Evolutionary conservation across 495 filamentous ascomycete species (phyloP).

Genomic region (Penicillium desertorum): DNA sequence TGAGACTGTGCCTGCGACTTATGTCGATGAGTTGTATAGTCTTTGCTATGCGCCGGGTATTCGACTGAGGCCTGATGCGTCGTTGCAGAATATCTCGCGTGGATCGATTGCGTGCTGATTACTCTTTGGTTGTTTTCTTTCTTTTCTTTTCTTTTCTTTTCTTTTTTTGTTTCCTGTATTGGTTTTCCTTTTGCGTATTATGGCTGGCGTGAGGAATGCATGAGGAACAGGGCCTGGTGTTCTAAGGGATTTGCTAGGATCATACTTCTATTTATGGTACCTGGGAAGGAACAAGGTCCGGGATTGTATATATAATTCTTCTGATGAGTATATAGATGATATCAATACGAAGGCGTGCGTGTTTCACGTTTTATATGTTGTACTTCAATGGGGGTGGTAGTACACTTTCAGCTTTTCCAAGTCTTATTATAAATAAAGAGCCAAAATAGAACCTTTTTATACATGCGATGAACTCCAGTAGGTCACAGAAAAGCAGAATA

Average conservation of each 20-base stretch:
- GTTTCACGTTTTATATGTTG: not conserved
- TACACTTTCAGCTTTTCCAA: not conserved
- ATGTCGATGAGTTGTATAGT: slow-evolving; percentile 47
- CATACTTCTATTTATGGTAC: not conserved
- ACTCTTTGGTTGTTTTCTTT: not conserved
- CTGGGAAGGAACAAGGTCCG: not conserved
- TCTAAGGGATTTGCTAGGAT: not conserved
- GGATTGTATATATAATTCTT: slow-evolving; percentile 2
- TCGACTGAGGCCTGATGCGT: slow-evolving; percentile 31
- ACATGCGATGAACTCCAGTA: not conserved
- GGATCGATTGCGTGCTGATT: slow-evolving; percentile 8
- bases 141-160: too few relatives aligned
- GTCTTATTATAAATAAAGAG: not conserved
- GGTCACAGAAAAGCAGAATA: slow-evolving; percentile 1
- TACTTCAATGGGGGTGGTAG: too few relatives aligned
- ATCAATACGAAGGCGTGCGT: not conserved
- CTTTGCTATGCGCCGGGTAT: slow-evolving; percentile 42
- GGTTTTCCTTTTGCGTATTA: not conserved
- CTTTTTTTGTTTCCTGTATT: not conserved
- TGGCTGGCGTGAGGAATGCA: not conserved
- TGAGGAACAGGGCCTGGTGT: not conserved
- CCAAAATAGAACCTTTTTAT: not conserved
- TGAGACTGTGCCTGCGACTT: slow-evolving; percentile 28
- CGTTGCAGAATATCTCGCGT: slow-evolving; percentile 15
- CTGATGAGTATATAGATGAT: not conserved